phyloP scores from a whole-genome alignment of 2,329 filamentous ascomycete species.

The Diplocarpon mali region DNA sequence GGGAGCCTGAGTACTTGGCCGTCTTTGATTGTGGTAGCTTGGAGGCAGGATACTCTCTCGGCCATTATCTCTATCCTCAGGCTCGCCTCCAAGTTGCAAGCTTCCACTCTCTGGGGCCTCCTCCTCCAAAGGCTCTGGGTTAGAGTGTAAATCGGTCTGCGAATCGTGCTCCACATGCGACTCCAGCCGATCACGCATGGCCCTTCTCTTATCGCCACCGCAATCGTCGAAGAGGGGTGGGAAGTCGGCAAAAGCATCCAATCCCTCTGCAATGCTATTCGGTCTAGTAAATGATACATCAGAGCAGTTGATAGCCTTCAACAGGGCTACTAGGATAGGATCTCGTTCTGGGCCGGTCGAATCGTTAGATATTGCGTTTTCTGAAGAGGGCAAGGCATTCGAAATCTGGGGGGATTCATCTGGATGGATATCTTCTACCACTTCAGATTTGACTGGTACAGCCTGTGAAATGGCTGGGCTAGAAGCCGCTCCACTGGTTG shows the following conservation, averaged over 20 bases:
- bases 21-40: constrained; percentile 39
- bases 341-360: constrained; percentile 15
- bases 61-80: constrained; percentile 61
- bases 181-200: constrained; percentile 62
- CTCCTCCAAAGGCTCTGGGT: constrained; percentile 43
- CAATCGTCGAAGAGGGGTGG: constrained; percentile 75
- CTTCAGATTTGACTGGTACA: constrained; percentile 42
- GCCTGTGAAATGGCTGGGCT: constrained; percentile 65
- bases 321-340: constrained; percentile 29
- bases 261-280: constrained; percentile 35
- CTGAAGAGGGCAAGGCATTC: not conserved
- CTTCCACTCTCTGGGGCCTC: constrained; percentile 73
- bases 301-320: constrained; percentile 36
- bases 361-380: constrained; percentile 2
- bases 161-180: constrained; percentile 40
- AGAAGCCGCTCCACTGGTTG: constrained; percentile 68
- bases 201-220: constrained; percentile 71
- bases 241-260: constrained; percentile 36
- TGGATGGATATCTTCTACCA: constrained; percentile 26
- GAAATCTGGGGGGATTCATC: not conserved
- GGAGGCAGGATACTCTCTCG: constrained; percentile 34
- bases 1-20: constrained; percentile 62
- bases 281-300: constrained; percentile 36
- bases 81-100: constrained; percentile 82
- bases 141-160: constrained; percentile 39